phyloP scores from a whole-genome alignment of 305 asterid genomes.

The Rubia balearica region DNA sequence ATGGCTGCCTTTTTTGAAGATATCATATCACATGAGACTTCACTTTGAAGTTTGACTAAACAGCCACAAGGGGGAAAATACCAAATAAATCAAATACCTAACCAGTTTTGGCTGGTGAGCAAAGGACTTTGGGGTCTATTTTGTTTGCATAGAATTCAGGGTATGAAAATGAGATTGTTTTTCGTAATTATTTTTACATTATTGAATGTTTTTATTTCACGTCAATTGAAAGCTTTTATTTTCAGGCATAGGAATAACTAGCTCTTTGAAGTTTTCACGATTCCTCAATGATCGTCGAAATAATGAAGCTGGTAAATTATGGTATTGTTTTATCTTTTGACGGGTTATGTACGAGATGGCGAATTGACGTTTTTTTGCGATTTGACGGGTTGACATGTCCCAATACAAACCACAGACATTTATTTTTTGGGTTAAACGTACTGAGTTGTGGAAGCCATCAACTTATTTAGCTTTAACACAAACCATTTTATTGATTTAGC shows the following conservation, averaged over 20 bases:
- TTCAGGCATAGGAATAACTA: too few species aligned
- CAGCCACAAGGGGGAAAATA: neutral
- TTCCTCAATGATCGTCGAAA: neutral
- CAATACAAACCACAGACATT: neutral
- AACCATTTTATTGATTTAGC: too few species aligned
- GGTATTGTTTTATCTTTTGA: neutral
- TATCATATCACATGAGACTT: neutral
- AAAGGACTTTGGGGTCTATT: neutral
- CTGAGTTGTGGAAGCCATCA: neutral
- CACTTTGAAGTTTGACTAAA: neutral
- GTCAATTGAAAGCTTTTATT: too few species aligned
- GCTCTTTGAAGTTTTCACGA: neutral
- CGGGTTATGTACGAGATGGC: neutral
- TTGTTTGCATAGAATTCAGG: too few species aligned
- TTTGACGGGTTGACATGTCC: neutral
- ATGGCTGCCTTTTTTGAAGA: neutral
- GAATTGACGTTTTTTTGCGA: neutral
- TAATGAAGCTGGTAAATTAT: too few species aligned
- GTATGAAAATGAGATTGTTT: too few species aligned
- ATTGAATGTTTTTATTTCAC: neutral
- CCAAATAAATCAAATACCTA: neutral
- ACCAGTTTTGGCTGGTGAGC: neutral
- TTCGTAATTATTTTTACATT: neutral
- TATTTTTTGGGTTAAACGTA: too few species aligned
- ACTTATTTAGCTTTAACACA: neutral